These are phyloP conservation scores for Sporobolomyces roseus DNA, from an alignment of 768 basidiomycete genomes.

Conservation along the genomic window DNA sequence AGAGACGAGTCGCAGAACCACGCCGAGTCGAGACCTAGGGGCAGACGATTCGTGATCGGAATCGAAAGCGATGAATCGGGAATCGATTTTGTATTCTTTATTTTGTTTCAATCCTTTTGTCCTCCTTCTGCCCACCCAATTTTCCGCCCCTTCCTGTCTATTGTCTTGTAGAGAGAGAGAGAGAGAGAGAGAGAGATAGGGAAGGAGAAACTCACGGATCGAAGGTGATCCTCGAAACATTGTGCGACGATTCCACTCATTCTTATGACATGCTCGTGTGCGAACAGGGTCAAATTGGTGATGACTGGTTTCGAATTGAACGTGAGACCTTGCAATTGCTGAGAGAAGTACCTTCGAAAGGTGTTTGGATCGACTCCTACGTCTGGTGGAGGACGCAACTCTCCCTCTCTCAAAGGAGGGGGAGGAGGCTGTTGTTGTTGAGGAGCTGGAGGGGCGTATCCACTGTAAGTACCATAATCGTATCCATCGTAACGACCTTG, in stretches of 20 bases:
- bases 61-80: too few relatives aligned
- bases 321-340: constrained; percentile 71
- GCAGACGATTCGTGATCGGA: too few relatives aligned
- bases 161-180: not conserved
- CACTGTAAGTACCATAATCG: constrained; percentile 12
- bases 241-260: constrained; percentile 75
- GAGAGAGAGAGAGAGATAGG: not conserved
- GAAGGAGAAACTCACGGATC: constrained; percentile 66
- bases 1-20: too few relatives aligned
- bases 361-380: constrained; percentile 57
- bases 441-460: constrained; percentile 39
- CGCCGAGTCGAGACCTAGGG: too few relatives aligned
- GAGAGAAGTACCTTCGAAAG: constrained; percentile 73
- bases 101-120: too few relatives aligned
- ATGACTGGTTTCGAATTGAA: constrained; percentile 95
- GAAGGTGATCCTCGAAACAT: constrained; percentile 77
- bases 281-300: constrained; percentile 83
- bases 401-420: constrained; percentile 49
- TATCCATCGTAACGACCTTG: constrained; percentile 17
- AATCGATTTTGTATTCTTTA: too few relatives aligned
- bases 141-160: too few relatives aligned
- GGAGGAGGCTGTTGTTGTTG: constrained; percentile 39
- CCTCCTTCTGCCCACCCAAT: too few relatives aligned
- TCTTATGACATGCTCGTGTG: constrained; percentile 70
- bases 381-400: constrained; percentile 30